These are phyloP conservation scores for Cercis canadensis DNA, from an alignment of 306 rosid genomes.

Conservation along the genomic window DNA sequence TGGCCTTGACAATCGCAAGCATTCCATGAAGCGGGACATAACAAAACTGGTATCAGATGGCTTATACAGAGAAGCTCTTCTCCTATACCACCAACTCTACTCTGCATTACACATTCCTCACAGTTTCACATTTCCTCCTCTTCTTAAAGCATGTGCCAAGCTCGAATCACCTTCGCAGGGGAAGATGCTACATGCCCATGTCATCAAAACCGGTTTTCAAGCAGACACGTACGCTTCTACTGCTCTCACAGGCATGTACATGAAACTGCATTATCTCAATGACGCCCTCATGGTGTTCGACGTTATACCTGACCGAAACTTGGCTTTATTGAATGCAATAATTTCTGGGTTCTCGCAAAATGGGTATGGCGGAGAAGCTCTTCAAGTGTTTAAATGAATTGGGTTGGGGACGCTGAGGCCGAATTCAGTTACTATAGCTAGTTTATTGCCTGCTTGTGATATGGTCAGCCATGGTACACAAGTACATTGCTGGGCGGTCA, in stretches of 20 bases:
- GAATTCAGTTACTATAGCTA: conserved; percentile 62
- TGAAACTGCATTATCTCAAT: conserved; percentile 13
- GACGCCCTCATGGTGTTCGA: conserved; percentile 65
- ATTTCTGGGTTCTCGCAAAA: conserved; percentile 58
- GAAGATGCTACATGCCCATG: conserved; percentile 61
- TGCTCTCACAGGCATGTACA: conserved; percentile 53
- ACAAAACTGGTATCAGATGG: conserved; percentile 60
- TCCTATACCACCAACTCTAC: conserved; percentile 45
- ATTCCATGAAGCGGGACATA: conserved; percentile 57
- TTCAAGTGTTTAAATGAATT: conserved; percentile 34
- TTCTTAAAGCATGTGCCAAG: conserved; percentile 74
- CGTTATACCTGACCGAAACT: conserved; percentile 64
- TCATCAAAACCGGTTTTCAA: conserved; percentile 62
- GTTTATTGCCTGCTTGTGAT: conserved; percentile 48
- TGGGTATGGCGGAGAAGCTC: conserved; percentile 52
- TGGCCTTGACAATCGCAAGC: background rate
- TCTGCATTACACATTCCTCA: conserved; percentile 44
- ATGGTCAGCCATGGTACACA: conserved; percentile 35
- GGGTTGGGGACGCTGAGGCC: conserved; percentile 48
- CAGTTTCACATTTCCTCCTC: conserved; percentile 68
- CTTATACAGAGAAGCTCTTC: conserved; percentile 61
- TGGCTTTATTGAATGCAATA: conserved; percentile 57
- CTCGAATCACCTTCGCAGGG: conserved; percentile 42
- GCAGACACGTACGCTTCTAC: conserved; percentile 60
- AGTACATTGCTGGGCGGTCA: conserved; percentile 67